A percentile compares a stretch with the other conserved stretches of the same genome.
Evolutionary conservation across 2,329 filamentous ascomycete genomes (phyloP).

Genomic region (Lecanoromycetidae sp.): DNA sequence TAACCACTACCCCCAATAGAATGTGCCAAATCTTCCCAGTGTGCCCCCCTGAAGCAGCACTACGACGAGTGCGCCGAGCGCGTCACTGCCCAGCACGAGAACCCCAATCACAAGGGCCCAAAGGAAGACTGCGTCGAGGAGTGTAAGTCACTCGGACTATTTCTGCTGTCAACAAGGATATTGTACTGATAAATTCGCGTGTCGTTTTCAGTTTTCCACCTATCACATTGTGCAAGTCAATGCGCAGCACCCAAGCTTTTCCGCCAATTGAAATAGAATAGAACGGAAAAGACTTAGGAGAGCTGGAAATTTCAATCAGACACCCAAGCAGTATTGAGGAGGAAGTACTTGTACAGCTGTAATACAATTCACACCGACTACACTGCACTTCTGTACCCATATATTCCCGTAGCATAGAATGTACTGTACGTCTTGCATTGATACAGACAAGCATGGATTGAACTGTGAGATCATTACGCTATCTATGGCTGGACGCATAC

Average conservation of each 20-base stretch:
- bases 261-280: constrained; percentile 67
- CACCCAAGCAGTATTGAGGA: not conserved
- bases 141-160: constrained; percentile 56
- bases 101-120: constrained; percentile 57
- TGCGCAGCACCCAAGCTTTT: constrained; percentile 97
- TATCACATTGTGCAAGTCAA: constrained; percentile 83
- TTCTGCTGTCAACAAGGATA: not conserved
- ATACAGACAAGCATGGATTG: not conserved
- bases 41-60: constrained; percentile 87
- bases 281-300: not conserved
- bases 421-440: not conserved
- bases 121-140: constrained; percentile 98
- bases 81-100: constrained; percentile 57
- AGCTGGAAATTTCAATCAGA: too few species aligned
- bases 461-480: too few species aligned
- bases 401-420: constrained; percentile 8
- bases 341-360: constrained; percentile 14
- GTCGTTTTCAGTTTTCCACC: constrained; percentile 71
- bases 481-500: too few species aligned
- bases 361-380: constrained; percentile 2
- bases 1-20: constrained; percentile 42
- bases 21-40: constrained; percentile 76
- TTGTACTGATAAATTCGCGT: not conserved
- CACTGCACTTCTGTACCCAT: constrained; percentile 1
- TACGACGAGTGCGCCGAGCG: constrained; percentile 97